Percentiles rank a stretch among this genome's conserved stretches.
These are phyloP conservation scores for Calonectria leucothoes DNA, from an alignment of 2,329 filamentous ascomycete genomes.

Conservation along the genomic window DNA sequence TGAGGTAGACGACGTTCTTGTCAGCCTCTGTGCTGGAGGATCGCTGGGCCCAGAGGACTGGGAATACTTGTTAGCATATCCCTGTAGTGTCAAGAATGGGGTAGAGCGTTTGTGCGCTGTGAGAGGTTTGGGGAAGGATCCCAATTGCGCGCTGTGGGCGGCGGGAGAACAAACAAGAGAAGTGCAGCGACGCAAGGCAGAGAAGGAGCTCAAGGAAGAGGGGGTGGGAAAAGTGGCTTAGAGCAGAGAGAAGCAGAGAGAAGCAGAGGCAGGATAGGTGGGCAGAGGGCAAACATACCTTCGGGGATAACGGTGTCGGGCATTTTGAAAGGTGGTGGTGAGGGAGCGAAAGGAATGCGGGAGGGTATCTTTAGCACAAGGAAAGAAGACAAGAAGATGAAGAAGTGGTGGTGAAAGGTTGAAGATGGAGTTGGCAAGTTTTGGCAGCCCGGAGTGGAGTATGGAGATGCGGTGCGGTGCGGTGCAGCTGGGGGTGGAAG, in stretches of 20 bases:
- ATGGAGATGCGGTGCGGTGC: constrained; percentile 14
- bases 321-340: constrained; percentile 30
- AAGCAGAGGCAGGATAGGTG: too few species aligned
- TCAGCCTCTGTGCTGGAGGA: constrained; percentile 81
- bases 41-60: constrained; percentile 98
- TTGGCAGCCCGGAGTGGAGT: constrained; percentile 39
- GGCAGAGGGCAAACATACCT: constrained; percentile 52
- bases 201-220: neutral
- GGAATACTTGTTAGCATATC: constrained; percentile 25
- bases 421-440: constrained; percentile 38
- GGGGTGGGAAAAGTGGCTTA: neutral
- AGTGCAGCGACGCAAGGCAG: neutral
- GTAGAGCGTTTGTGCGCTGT: neutral
- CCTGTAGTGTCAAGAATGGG: too few species aligned
- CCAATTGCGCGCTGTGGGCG: neutral
- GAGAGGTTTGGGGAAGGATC: neutral
- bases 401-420: constrained; percentile 22
- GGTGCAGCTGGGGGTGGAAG: constrained; percentile 1
- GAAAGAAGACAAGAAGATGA: constrained; percentile 25
- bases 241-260: constrained; percentile 1
- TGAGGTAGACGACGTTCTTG: constrained; percentile 96
- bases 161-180: neutral
- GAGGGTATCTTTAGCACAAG: constrained; percentile 41
- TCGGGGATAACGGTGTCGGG: constrained; percentile 47
- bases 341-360: neutral